Evolutionary conservation across 2,329 filamentous ascomycete species (phyloP), one percentile per base, ranked within the genome.

Genomic region (Sporothrix humicola): DNA sequence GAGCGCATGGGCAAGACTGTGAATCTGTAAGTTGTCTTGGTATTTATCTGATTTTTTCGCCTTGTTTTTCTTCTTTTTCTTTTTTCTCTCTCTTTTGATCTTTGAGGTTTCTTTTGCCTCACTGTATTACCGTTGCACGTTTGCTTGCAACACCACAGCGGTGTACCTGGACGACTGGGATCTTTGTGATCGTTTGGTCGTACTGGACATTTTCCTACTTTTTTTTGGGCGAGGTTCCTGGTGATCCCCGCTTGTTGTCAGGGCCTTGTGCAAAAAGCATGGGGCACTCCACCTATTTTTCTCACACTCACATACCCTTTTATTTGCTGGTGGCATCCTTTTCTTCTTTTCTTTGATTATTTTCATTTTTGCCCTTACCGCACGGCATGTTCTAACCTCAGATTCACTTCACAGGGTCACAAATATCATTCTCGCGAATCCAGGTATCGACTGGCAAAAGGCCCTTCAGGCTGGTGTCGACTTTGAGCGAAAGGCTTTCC

Each of bases 401-500:
- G 48, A 61, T 54, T 3, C 12, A 44, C 17, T 42, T 23, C 6
- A 52, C 71, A 89, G 87, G n/a, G 84, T 88, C 61, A 82, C 86
- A 15, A 88, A 87, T 72, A 82, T 86, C 17, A 81, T 83, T 4
- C 81, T 89, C 17, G 86, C 85, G 7, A 81, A 84, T 75, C 82
- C 81, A 2, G 77, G 77, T 15, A 76, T 81, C 15, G 84, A 87
- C 44, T 82, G 81, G 46, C 78, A 82, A 69, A 83, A 83, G 72
- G 82, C 85, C 1, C 79, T 85, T 0, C 78, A 82, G 10, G 80
- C 79, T n/a, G 85, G 83, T 17, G 78, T 87, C 31, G 79, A 79
- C 1, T 85, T 84, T 73, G 87, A 89, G 77, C 82, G 84, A 50
- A 84, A 87, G 1, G 79, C 81, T 0, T 89, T 85, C 69, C 75